Evolutionary conservation across 1,139 yeast genomes (phyloP), one percentile per base, ranked within the genome.

Genomic region (Yamadazyma dendronema): DNA sequence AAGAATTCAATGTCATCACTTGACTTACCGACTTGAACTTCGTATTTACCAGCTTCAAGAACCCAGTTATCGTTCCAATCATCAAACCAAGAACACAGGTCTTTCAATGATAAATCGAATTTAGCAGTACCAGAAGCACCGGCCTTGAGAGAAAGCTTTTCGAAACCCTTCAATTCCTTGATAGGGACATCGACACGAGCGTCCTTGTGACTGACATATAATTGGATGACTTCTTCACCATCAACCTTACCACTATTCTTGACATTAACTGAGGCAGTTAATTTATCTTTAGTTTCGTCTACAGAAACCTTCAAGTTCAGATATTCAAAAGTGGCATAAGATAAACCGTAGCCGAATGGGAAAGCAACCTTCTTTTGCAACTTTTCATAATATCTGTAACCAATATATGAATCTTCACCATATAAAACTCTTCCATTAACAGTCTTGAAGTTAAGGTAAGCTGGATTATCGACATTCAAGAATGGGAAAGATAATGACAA

Each of bases 301-400:
- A 41, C 38, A 5, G 23, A 19, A 14, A 58, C 50, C 14, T 38
- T 38, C 21, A 54, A 39, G 22, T 46, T 37, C 11, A 46, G 38
- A 27, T 50, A 41, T 14, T 52, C 59, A 48, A 76, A 79, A 1
- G 59, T 45, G 6, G 84, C 69, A 56, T 79, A 80, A 3, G 84
- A 77, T 37, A 79, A 63, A 15, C 85, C 85, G 49, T 57, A 66
- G 12, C 85, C 85, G 56, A 80, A 80, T 33, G 84, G 79, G 62
- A 72, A 78, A 29, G 72, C 65, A 14, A 73, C 78, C 17, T 62
- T 57, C 36, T 54, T 63, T 43, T 68, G 65, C 24, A 65, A 42
- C 52, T 69, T 72, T 53, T 79, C 84, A 52, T 77, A 79, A 57
- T 61, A 77, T 47, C 77, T 65, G 59, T 79, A 78, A 17, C 84